Evolutionary conservation across 2,329 filamentous ascomycete genomes (phyloP).

Genomic region (Alternaria conjuncta): DNA sequence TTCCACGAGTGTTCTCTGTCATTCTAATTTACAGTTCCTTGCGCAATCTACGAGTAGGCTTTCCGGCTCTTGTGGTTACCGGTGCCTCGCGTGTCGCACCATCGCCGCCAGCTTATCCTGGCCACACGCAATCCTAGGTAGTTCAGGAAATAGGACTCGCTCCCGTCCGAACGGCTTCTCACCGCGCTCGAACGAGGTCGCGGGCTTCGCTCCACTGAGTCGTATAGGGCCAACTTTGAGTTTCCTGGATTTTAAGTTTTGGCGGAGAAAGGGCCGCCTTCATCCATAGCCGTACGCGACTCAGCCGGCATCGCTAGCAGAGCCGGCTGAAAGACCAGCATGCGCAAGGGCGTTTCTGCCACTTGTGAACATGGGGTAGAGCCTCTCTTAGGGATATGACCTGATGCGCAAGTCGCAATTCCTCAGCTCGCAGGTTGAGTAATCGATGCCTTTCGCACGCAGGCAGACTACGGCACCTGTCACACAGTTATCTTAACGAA

Average conservation of each 20-base stretch:
- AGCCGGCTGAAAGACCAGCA: neutral
- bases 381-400: neutral
- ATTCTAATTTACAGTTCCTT: neutral
- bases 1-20: neutral
- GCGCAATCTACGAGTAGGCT: neutral
- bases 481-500: neutral
- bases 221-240: neutral
- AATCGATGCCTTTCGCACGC: neutral
- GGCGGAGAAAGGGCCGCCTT: neutral
- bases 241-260: neutral
- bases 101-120: neutral
- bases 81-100: constrained; percentile 10
- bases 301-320: neutral
- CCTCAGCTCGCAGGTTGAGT: neutral
- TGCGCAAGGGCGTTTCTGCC: neutral
- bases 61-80: neutral
- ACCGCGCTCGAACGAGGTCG: neutral
- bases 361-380: neutral
- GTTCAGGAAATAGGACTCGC: neutral
- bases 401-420: neutral
- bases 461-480: neutral
- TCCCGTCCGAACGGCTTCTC: neutral
- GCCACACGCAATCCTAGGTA: constrained; percentile 1
- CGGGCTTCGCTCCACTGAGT: neutral
- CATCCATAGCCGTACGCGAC: neutral